Evolutionary conservation across 768 basidiomycete species (phyloP).

Genomic region (Rhodosporidiobolus odoratus): DNA sequence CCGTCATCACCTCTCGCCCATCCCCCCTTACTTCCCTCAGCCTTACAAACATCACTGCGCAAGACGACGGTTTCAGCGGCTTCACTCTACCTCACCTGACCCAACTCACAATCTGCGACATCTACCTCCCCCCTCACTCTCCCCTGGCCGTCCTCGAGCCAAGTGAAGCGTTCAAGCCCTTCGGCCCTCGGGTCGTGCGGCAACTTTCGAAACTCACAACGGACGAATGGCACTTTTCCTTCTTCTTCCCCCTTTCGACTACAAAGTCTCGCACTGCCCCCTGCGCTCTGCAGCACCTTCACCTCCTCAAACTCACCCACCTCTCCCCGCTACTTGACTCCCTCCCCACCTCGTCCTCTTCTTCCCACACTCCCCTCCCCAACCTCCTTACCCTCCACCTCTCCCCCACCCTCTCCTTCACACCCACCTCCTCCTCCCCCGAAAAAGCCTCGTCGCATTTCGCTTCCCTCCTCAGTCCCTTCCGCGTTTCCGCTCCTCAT

Average conservation of each 20-base stretch:
- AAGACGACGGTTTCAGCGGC: slow-evolving; percentile 24
- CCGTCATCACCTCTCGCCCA: neutral
- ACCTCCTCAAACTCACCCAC: slow-evolving; percentile 7
- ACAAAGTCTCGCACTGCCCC: neutral
- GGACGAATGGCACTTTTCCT: slow-evolving; percentile 23
- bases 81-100: slow-evolving; percentile 10
- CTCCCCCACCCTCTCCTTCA: slow-evolving; percentile 17
- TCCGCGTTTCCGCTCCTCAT: neutral
- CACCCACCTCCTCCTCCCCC: slow-evolving; percentile 6
- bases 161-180: slow-evolving; percentile 8
- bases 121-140: slow-evolving; percentile 20
- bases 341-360: neutral
- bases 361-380: no score
- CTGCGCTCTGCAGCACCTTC: neutral
- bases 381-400: no score
- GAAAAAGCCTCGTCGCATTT: slow-evolving; percentile 23
- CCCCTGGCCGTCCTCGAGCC: slow-evolving; percentile 20
- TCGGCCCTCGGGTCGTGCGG: neutral
- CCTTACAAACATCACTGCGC: slow-evolving; percentile 13
- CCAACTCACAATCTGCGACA: neutral
- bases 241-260: slow-evolving; percentile 22
- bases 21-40: slow-evolving; percentile 7
- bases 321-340: neutral
- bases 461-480: slow-evolving; percentile 18
- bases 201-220: neutral